Evolutionary conservation across 768 basidiomycete genomes (phyloP).

Genomic region (Leccinum variicolor): DNA sequence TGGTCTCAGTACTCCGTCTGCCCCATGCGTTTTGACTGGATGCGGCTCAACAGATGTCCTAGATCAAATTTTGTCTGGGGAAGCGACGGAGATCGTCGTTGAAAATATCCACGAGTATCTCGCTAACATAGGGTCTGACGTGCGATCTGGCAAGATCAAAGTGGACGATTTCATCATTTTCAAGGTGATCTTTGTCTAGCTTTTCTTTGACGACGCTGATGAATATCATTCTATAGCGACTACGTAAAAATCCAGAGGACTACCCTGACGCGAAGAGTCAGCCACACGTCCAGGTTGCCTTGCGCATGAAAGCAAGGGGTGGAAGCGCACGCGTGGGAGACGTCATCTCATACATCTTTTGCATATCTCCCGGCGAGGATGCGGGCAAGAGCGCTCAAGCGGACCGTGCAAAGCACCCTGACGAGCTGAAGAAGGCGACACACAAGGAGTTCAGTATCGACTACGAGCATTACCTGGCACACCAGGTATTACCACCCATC

Average conservation of each 20-base stretch:
- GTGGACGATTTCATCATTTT: conserved; percentile 94
- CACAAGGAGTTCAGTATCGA: conserved; percentile 69
- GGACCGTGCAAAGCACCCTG: conserved; percentile 89
- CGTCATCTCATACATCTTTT: conserved; percentile 96
- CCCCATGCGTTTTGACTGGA: conserved; percentile 1
- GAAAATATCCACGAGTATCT: conserved; percentile 93
- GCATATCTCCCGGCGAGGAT: conserved; percentile 70
- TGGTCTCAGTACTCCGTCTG: conserved; percentile 4
- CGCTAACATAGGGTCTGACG: conserved; percentile 66
- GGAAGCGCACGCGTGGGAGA: conserved; percentile 81
- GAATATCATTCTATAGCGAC: conserved; percentile 49
- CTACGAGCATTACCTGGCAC: conserved; percentile 85
- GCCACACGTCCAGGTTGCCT: conserved; percentile 95
- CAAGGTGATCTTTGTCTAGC: conserved; percentile 57
- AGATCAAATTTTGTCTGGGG: conserved; percentile 87
- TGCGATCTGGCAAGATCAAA: conserved; percentile 72
- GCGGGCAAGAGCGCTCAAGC: conserved; percentile 75
- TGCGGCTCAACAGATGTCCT: conserved; percentile 58
- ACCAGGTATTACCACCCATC: conserved; percentile 92
- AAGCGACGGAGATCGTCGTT: conserved; percentile 84
- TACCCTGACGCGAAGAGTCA: conserved; percentile 95
- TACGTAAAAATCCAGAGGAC: conserved; percentile 95
- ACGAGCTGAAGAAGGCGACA: conserved; percentile 75
- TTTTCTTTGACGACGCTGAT: background rate
- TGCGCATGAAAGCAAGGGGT: conserved; percentile 84